Percentiles rank a stretch among this genome's conserved stretches.
Evolutionary conservation across 306 rosid species (phyloP).

Genomic region (Luffa aegyptiaca): DNA sequence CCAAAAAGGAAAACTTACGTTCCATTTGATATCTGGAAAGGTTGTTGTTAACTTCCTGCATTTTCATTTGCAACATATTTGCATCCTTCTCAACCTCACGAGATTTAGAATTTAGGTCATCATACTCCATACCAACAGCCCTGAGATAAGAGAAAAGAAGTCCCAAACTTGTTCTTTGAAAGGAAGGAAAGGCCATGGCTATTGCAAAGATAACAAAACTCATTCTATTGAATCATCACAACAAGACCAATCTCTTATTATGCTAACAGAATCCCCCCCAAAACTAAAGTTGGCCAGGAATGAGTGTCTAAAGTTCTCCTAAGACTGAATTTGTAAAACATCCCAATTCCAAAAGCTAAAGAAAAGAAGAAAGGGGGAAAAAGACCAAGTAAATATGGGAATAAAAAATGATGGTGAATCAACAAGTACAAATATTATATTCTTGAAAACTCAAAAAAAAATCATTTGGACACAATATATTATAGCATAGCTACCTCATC

Average conservation of each 20-base stretch:
- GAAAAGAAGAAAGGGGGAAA: no score
- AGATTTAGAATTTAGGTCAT: slow-evolving; percentile 54
- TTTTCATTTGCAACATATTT: slow-evolving; percentile 61
- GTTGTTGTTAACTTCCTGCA: slow-evolving; percentile 52
- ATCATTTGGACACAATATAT: not conserved
- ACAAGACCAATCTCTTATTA: not conserved
- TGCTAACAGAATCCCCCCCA: not conserved
- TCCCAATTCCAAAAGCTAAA: not conserved
- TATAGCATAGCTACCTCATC: not conserved
- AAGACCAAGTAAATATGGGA: not conserved
- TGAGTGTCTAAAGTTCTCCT: not conserved
- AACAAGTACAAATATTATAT: no score
- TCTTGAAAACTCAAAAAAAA: no score
- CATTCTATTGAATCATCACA: not conserved
- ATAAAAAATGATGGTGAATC: not conserved
- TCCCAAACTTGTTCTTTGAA: not conserved
- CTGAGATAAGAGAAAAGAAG: slow-evolving; percentile 19
- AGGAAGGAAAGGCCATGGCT: not conserved
- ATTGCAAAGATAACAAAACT: not conserved
- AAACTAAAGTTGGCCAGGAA: not conserved
- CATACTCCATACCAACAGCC: slow-evolving; percentile 51
- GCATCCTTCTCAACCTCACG: slow-evolving; percentile 84
- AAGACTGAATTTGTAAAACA: not conserved
- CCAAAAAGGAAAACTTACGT: slow-evolving; percentile 35
- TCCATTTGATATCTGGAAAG: slow-evolving; percentile 56